These are phyloP conservation scores for Thecaphora thlaspeos DNA, from an alignment of 1,284 basidiomycete genomes.

Conservation along the genomic window DNA sequence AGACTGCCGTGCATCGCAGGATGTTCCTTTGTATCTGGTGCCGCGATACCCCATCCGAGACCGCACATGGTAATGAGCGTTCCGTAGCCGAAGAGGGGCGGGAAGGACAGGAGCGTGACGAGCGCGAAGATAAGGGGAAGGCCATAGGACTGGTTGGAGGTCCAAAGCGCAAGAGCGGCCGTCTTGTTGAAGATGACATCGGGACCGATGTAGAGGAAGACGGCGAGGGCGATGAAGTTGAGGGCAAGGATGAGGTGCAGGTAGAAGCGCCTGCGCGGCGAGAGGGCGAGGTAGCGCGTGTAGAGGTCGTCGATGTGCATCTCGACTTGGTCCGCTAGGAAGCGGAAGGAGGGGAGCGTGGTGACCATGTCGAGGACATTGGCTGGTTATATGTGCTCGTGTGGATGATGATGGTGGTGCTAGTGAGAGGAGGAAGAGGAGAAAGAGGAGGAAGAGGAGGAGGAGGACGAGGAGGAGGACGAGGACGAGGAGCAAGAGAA, in stretches of 20 bases:
- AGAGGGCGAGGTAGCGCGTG: slow-evolving; percentile 5
- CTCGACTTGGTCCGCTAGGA: no score
- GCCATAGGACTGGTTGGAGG: slow-evolving; percentile 19
- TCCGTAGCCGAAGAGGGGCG: slow-evolving; percentile 50
- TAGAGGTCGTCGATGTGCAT: no score
- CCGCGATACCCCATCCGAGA: slow-evolving; percentile 40
- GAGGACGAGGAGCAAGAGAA: no score
- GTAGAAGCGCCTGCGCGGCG: slow-evolving; percentile 17
- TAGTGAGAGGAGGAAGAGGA: background rate
- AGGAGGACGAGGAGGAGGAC: no score
- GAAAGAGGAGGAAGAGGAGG: background rate
- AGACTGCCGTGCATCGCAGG: slow-evolving; percentile 14
- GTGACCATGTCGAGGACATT: no score
- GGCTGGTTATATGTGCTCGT: no score
- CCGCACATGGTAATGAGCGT: slow-evolving; percentile 48
- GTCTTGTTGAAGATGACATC: slow-evolving; percentile 32
- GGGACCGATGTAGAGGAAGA: slow-evolving; percentile 21
- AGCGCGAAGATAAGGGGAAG: slow-evolving; percentile 19
- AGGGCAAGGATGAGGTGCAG: slow-evolving; percentile 16
- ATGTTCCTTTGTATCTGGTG: slow-evolving; percentile 6
- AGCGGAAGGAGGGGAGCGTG: no score
- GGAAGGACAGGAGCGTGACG: slow-evolving; percentile 39
- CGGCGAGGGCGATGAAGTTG: slow-evolving; percentile 10
- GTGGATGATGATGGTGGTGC: no score
- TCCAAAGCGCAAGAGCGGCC: slow-evolving; percentile 32